A percentile compares a stretch with the other conserved stretches of the same genome.
These are phyloP conservation scores for Neostapfia colusana DNA, from an alignment of 176 grass and related monocot species.

Conservation along the genomic window DNA sequence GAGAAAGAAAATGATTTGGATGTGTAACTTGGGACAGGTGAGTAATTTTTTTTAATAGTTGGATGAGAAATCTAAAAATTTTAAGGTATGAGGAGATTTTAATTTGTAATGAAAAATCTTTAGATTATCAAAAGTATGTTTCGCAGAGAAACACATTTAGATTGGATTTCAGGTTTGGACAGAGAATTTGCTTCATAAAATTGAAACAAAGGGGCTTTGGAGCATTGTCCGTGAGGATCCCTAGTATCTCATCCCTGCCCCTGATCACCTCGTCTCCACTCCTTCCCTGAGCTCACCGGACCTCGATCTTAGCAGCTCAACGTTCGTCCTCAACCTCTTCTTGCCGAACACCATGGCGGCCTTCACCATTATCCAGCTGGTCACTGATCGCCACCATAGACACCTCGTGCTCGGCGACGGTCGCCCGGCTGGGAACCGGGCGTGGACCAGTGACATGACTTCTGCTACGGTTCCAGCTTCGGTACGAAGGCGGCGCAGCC, in stretches of 20 bases:
- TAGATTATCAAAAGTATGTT: too few species aligned
- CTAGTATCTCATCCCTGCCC: conserved; percentile 93
- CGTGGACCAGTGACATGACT: conserved; percentile 49
- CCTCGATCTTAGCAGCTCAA: conserved; percentile 61
- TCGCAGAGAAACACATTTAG: too few species aligned
- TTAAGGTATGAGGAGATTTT: too few species aligned
- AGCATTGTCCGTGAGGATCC: conserved; percentile 68
- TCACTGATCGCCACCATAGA: conserved; percentile 39
- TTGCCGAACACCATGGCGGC: conserved; percentile 28
- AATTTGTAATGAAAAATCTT: too few species aligned
- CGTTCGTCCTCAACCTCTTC: conserved; percentile 36
- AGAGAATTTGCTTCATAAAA: too few species aligned
- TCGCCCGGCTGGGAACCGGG: conserved; percentile 32
- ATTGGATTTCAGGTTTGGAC: too few species aligned
- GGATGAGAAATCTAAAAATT: too few species aligned
- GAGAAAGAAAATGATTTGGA: too few species aligned
- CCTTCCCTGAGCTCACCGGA: conserved; percentile 66
- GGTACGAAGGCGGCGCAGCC: conserved; percentile 19
- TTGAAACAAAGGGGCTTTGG: too few species aligned
- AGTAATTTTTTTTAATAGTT: too few species aligned
- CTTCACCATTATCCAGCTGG: too few species aligned
- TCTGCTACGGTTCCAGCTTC: conserved; percentile 70
- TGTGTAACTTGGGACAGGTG: too few species aligned
- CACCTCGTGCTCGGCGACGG: conserved; percentile 67
- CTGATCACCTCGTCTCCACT: conserved; percentile 79